These are phyloP conservation scores for Eimeria acervulina DNA, from an alignment of 169 alveolate genomes.

Conservation along the genomic window DNA sequence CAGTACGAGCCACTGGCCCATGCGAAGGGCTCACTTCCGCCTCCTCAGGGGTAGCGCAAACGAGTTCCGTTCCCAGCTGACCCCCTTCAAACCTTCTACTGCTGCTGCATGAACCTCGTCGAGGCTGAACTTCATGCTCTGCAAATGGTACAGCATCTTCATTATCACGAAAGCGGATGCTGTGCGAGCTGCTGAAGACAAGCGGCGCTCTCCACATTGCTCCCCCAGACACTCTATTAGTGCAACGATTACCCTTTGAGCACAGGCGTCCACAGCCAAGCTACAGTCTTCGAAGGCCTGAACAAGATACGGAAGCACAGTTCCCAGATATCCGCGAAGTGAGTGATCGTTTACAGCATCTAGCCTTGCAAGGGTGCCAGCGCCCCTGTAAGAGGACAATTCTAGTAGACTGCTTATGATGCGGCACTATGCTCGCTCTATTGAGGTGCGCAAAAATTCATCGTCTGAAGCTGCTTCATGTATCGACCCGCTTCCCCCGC, in stretches of 20 bases:
- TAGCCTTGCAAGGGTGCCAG: not conserved
- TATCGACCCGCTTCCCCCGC: not conserved
- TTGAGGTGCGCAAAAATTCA: not conserved
- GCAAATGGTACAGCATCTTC: conserved; percentile 46
- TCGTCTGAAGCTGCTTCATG: not conserved
- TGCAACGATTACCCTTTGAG: conserved; percentile 17
- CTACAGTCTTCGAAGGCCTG: conserved; percentile 63
- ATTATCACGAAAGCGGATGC: conserved; percentile 61
- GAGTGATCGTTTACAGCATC: not conserved
- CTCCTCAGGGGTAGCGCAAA: conserved; percentile 7
- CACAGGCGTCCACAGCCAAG: conserved; percentile 46
- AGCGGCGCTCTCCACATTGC: not conserved
- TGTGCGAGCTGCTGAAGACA: conserved; percentile 27
- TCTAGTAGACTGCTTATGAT: not conserved
- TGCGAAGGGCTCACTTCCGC: not conserved
- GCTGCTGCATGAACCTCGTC: conserved; percentile 69
- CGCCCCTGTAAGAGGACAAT: not conserved
- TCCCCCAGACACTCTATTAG: conserved; percentile 62
- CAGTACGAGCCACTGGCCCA: not conserved
- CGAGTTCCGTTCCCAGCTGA: not conserved
- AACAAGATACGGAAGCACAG: not conserved
- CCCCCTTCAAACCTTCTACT: conserved; percentile 6
- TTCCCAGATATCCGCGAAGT: not conserved
- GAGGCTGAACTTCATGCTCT: conserved; percentile 50
- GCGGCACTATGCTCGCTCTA: not conserved